Evolutionary conservation across 805 yeast species (phyloP).

Genomic region (Nakazawaea anatomiae): DNA sequence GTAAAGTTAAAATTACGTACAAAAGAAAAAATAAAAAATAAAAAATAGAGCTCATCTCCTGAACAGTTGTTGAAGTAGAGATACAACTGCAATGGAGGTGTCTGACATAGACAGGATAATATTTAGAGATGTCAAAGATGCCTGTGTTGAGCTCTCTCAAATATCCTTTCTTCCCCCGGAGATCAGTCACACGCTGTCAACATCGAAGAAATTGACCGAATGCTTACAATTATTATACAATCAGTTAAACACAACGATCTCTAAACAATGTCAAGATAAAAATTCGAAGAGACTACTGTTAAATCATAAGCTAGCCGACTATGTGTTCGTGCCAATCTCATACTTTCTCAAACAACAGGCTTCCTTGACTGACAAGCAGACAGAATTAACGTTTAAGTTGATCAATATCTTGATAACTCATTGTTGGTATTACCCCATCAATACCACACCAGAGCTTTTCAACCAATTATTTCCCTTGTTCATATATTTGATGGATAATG

Average conservation of each 20-base stretch:
- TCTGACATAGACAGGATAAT: slow-evolving; percentile 10
- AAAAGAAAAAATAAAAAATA: not conserved
- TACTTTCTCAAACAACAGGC: slow-evolving; percentile 42
- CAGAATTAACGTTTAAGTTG: slow-evolving; percentile 39
- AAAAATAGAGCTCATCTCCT: not conserved
- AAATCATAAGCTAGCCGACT: slow-evolving; percentile 46
- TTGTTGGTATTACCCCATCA: slow-evolving; percentile 39
- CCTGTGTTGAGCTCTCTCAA: slow-evolving; percentile 39
- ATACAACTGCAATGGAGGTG: not conserved
- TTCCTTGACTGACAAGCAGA: slow-evolving; percentile 36
- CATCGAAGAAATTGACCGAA: slow-evolving; percentile 22
- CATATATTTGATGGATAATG: slow-evolving; percentile 40
- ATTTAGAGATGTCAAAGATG: slow-evolving; percentile 30
- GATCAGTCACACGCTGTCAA: slow-evolving; percentile 20
- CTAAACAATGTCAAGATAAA: not conserved
- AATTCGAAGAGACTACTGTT: slow-evolving; percentile 11
- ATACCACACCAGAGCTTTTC: slow-evolving; percentile 30
- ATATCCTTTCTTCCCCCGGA: slow-evolving; percentile 34
- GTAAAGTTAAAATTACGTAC: not conserved
- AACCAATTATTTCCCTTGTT: slow-evolving; percentile 42
- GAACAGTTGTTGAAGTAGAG: not conserved
- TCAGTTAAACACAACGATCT: slow-evolving; percentile 14
- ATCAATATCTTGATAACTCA: slow-evolving; percentile 35
- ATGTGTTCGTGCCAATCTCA: slow-evolving; percentile 56
- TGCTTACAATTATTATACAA: slow-evolving; percentile 29